These are phyloP conservation scores for Corymbia citriodora DNA, from an alignment of 441 rosid genomes.

Conservation along the genomic window DNA sequence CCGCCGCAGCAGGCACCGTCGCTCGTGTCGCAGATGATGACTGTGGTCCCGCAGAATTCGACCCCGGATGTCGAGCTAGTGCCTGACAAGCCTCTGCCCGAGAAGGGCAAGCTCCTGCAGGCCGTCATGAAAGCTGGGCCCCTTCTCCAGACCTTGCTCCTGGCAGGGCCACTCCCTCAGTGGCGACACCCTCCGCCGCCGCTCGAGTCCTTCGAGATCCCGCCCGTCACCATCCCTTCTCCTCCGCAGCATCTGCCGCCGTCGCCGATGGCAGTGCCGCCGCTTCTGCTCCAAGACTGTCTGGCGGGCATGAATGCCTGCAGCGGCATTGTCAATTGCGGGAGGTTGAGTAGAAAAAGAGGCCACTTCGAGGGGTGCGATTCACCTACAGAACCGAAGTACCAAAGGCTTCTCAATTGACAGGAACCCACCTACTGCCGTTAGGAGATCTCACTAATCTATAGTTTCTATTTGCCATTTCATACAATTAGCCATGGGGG, in stretches of 20 bases:
- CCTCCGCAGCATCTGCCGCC: background rate
- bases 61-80: background rate
- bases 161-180: slow-evolving; percentile 23
- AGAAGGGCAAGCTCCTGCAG: slow-evolving; percentile 21
- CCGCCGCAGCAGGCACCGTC: background rate
- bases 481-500: background rate
- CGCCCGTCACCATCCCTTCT: slow-evolving; percentile 16
- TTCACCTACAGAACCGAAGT: background rate
- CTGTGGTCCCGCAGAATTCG: background rate
- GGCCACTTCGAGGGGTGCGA: background rate
- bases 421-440: background rate
- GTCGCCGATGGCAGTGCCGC: background rate
- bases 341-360: slow-evolving; percentile 5
- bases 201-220: slow-evolving; percentile 25
- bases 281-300: slow-evolving; percentile 1
- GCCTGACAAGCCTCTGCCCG: slow-evolving; percentile 8
- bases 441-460: background rate
- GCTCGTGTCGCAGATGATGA: background rate
- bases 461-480: background rate
- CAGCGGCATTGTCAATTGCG: background rate
- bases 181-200: slow-evolving; percentile 61
- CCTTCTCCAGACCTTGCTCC: slow-evolving; percentile 19
- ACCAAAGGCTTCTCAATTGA: slow-evolving; percentile 6
- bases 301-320: background rate
- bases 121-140: slow-evolving; percentile 24